Conservation (phyloP, 192 early-diverging fungal genomes). For the Backusella tarrabulga region DNA sequence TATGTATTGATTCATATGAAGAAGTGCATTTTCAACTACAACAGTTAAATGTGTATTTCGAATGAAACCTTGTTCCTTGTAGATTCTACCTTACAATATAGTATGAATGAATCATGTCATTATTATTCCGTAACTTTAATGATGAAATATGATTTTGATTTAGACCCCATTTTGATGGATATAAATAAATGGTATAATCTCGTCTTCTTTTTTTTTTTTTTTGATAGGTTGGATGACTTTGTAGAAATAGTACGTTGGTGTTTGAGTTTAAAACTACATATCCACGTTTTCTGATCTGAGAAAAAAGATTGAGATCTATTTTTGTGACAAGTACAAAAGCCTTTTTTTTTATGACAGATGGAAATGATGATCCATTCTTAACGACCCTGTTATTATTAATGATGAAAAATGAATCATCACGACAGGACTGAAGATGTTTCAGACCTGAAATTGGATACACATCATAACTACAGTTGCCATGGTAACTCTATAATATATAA, state of each 20-base stretch:
- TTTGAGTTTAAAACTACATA: background rate
- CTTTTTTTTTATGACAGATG: background rate
- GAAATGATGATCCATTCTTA: background rate
- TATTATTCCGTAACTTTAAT: background rate
- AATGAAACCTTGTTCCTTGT: background rate
- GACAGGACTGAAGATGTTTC: no score
- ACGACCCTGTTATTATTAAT: background rate
- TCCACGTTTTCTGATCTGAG: slow-evolving; percentile 6
- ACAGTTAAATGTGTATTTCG: background rate
- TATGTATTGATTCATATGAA: background rate
- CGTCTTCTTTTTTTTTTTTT: background rate
- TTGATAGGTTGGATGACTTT: background rate
- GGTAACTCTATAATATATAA: no score
- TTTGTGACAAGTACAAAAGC: background rate
- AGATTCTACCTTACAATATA: background rate
- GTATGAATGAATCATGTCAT: background rate
- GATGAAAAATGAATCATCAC: background rate
- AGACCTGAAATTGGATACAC: no score
- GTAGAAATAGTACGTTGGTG: background rate
- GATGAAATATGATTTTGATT: background rate
- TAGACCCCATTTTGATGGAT: background rate
- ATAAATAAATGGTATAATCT: background rate
- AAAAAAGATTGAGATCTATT: background rate
- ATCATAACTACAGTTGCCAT: no score
- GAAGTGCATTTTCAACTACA: background rate